Conservation (phyloP, 257 asterid species). For the Verbascum thapsus region DNA sequence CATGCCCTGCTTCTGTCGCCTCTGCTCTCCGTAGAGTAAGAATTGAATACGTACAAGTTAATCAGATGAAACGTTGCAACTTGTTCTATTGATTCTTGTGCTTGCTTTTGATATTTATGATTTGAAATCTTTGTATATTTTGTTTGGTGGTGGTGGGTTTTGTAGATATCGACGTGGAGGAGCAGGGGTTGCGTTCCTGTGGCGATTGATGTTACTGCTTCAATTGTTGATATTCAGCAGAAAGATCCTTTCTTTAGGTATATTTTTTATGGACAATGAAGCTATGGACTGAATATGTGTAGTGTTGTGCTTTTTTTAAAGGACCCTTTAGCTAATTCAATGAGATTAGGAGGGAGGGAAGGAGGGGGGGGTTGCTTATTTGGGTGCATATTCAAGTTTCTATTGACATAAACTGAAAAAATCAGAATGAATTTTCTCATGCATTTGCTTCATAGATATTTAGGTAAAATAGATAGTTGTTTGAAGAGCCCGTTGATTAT, state of each 20-base stretch:
- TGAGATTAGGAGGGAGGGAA: neutral
- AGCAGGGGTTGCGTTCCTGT: slow-evolving; percentile 83
- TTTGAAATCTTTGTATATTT: neutral
- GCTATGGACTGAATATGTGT: neutral
- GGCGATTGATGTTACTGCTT: slow-evolving; percentile 67
- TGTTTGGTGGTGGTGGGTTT: slow-evolving; percentile 12
- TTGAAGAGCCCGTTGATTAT: neutral
- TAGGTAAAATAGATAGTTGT: slow-evolving; percentile 8
- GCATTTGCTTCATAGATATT: neutral
- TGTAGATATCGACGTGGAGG: slow-evolving; percentile 79
- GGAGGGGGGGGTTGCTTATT: neutral
- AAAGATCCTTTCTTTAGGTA: slow-evolving; percentile 74
- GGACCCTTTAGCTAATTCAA: neutral
- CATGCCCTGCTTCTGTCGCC: slow-evolving; percentile 51
- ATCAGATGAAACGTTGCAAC: neutral
- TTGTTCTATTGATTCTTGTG: neutral
- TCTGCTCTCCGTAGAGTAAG: slow-evolving; percentile 66
- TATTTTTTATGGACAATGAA: neutral
- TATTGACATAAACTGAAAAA: too few species aligned
- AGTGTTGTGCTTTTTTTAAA: slow-evolving; percentile 15
- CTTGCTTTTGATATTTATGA: neutral
- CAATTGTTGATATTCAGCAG: slow-evolving; percentile 80
- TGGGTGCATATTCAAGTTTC: neutral
- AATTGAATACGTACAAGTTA: neutral
- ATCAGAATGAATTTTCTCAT: neutral